These are phyloP conservation scores for Aureobasidium sp. DNA, from an alignment of 2,329 filamentous ascomycete species.

Conservation along the genomic window DNA sequence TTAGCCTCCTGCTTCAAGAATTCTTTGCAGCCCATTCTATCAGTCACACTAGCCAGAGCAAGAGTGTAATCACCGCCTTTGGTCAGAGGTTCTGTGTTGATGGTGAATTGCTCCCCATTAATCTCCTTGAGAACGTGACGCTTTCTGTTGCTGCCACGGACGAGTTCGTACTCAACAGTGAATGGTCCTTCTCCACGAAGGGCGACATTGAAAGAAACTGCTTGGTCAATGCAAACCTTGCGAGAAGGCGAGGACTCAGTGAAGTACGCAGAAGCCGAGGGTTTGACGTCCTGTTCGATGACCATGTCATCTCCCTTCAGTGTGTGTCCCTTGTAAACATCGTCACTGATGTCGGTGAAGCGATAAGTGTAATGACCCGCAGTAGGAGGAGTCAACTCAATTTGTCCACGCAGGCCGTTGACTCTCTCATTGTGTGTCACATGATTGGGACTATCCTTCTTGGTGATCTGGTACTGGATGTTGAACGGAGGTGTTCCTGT, in stretches of 20 bases:
- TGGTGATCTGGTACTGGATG: conserved; percentile 68
- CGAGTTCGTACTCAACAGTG: conserved; percentile 82
- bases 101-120: conserved; percentile 54
- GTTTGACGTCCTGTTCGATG: conserved; percentile 86
- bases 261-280: conserved; percentile 71
- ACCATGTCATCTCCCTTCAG: conserved; percentile 55
- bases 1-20: conserved; percentile 77
- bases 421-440: conserved; percentile 46
- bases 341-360: conserved; percentile 74
- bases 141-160: conserved; percentile 79
- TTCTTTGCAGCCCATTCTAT: conserved; percentile 78
- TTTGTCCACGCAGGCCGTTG: conserved; percentile 68
- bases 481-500: conserved; percentile 87
- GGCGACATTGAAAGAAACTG: conserved; percentile 64
- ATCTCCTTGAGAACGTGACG: conserved; percentile 61
- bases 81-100: conserved; percentile 65
- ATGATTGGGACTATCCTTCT: conserved; percentile 47
- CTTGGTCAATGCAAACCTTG: conserved; percentile 75
- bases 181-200: conserved; percentile 82
- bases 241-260: conserved; percentile 51
- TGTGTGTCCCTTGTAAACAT: conserved; percentile 64
- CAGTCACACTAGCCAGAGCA: conserved; percentile 76
- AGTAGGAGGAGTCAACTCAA: conserved; percentile 72
- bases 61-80: conserved; percentile 88
- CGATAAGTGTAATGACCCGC: conserved; percentile 83